Percentiles rank a stretch among this genome's conserved stretches.
Evolutionary conservation across 208 protist species (phyloP).

Genomic region (Polymyxa betae): DNA sequence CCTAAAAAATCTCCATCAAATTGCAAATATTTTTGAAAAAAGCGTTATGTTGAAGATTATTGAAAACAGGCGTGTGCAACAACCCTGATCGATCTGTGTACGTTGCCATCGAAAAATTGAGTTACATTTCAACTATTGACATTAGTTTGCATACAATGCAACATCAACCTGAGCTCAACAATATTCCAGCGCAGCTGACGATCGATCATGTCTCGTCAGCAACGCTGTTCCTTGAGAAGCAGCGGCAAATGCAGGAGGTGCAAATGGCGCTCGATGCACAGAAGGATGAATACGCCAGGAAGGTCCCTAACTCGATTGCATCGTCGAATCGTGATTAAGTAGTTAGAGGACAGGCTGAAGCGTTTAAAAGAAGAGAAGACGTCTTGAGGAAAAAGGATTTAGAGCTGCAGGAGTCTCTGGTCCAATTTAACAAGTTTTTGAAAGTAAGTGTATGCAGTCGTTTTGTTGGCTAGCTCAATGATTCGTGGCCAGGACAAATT

Average conservation of each 20-base stretch:
- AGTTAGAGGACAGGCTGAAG: conserved; percentile 59
- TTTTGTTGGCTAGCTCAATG: background rate
- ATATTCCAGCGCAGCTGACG: conserved; percentile 61
- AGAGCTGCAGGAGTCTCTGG: conserved; percentile 66
- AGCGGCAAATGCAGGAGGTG: conserved; percentile 69
- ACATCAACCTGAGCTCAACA: background rate
- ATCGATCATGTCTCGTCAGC: conserved; percentile 66
- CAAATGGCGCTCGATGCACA: conserved; percentile 67
- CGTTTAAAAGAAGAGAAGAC: conserved; percentile 67
- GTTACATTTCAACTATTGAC: too few relatives aligned
- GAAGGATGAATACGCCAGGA: conserved; percentile 63
- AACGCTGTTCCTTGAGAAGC: conserved; percentile 67
- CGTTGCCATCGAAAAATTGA: too few relatives aligned
- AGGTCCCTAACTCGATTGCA: conserved; percentile 16
- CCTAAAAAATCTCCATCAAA: too few relatives aligned
- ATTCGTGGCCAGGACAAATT: conserved; percentile 4
- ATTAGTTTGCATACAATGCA: too few relatives aligned
- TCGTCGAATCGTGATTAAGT: background rate
- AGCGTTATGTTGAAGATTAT: too few relatives aligned
- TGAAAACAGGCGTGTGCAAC: too few relatives aligned
- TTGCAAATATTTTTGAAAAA: too few relatives aligned
- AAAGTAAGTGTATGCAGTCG: conserved; percentile 51
- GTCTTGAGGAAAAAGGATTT: conserved; percentile 63
- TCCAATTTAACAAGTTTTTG: conserved; percentile 69
- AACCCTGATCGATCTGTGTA: too few relatives aligned